phyloP scores from a whole-genome alignment of 2,329 filamentous ascomycete species.

The Biscogniauxia marginata region DNA sequence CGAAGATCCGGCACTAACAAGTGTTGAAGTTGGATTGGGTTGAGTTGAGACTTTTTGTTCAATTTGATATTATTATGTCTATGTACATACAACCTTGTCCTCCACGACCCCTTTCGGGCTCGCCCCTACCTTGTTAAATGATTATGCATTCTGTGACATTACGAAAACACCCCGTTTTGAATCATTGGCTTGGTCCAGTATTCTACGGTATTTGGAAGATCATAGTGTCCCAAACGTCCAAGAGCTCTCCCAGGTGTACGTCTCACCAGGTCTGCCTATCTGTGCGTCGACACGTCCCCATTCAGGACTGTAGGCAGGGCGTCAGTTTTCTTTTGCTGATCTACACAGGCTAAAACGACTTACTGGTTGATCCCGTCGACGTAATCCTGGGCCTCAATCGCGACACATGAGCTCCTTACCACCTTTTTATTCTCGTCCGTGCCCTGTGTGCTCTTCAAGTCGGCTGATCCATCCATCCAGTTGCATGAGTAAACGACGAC shows the following conservation, averaged over 20 bases:
- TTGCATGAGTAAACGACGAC: constrained; percentile 71
- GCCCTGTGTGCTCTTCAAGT: constrained; percentile 61
- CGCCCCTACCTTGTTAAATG: too few relatives aligned
- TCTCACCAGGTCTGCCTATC: constrained; percentile 41
- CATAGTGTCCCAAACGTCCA: constrained; percentile 41
- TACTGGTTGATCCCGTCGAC: constrained; percentile 74
- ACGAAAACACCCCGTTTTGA: not conserved
- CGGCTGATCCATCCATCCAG: constrained; percentile 49
- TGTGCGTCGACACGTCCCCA: constrained; percentile 42
- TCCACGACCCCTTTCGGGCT: too few relatives aligned
- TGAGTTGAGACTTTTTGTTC: too few relatives aligned
- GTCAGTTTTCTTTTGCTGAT: constrained; percentile 15
- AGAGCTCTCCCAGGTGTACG: constrained; percentile 44
- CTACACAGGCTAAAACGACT: constrained; percentile 19
- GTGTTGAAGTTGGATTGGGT: too few relatives aligned
- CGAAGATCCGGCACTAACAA: too few relatives aligned
- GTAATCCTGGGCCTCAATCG: constrained; percentile 75
- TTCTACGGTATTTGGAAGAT: constrained; percentile 1
- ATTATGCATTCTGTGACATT: too few relatives aligned
- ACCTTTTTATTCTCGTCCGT: constrained; percentile 43
- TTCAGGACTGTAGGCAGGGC: constrained; percentile 36
- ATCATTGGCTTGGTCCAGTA: not conserved
- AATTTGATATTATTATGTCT: too few relatives aligned
- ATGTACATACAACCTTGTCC: too few relatives aligned
- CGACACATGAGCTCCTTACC: constrained; percentile 65